These are phyloP conservation scores for Phaffomyces opuntiae DNA, from an alignment of 805 yeast species.

Conservation along the genomic window DNA sequence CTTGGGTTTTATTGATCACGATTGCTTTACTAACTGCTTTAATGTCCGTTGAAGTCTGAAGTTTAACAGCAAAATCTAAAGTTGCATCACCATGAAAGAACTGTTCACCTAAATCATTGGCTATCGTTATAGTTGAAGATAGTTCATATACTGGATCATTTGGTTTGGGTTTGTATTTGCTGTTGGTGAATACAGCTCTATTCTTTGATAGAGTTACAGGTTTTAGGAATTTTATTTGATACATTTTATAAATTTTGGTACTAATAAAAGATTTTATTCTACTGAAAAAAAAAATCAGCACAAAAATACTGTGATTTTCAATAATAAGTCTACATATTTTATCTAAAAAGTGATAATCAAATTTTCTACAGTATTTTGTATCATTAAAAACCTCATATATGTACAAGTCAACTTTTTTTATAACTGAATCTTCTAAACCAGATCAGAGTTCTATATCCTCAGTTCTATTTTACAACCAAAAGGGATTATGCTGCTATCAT, in stretches of 20 bases:
- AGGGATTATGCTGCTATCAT: too few relatives aligned
- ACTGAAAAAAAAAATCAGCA: too few relatives aligned
- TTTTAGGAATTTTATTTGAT: conserved; percentile 29
- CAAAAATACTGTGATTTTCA: too few relatives aligned
- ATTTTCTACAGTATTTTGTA: too few relatives aligned
- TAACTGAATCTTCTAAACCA: too few relatives aligned
- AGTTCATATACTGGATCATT: conserved; percentile 12
- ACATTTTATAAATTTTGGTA: conserved; percentile 14
- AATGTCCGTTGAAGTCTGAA: not conserved
- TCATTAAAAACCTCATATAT: too few relatives aligned
- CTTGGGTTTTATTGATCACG: not conserved
- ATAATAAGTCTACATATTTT: too few relatives aligned
- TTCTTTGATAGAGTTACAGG: conserved; percentile 18
- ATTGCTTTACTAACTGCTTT: not conserved
- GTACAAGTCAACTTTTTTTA: too few relatives aligned
- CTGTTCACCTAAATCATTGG: conserved; percentile 36
- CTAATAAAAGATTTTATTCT: too few relatives aligned
- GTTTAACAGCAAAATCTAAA: conserved; percentile 7
- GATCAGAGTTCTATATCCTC: too few relatives aligned
- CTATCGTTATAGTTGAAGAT: conserved; percentile 21
- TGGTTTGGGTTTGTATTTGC: conserved; percentile 4
- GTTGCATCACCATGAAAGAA: conserved; percentile 28
- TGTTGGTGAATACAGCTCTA: not conserved
- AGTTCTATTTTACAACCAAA: too few relatives aligned
- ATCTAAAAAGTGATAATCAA: too few relatives aligned